Evolutionary conservation across 371 early-diverging fungal species (phyloP).

Genomic region (Catenaria anguillulae): DNA sequence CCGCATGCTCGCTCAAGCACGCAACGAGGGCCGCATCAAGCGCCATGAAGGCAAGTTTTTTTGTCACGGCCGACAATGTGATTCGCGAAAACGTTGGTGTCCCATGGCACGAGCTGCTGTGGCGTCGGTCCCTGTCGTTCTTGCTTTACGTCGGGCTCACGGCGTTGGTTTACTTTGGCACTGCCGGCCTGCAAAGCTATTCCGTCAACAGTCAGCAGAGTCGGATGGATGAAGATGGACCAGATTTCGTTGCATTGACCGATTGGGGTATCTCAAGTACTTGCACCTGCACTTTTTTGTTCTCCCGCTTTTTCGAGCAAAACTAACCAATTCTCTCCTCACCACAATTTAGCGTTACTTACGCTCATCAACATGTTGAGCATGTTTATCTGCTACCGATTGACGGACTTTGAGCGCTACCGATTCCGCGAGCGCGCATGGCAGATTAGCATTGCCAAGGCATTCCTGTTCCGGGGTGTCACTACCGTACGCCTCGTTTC

Average conservation of each 20-base stretch:
- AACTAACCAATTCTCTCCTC: too few species aligned
- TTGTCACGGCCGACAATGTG: neutral
- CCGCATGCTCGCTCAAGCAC: neutral
- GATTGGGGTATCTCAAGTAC: neutral
- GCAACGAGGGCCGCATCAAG: neutral
- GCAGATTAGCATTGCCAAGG: neutral
- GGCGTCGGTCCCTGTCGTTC: neutral
- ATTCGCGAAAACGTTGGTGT: neutral
- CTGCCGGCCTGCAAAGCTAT: neutral
- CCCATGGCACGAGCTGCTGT: neutral
- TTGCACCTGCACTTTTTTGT: neutral
- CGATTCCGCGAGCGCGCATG: neutral
- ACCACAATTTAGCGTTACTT: neutral
- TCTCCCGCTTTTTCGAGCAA: too few species aligned
- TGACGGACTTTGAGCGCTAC: neutral
- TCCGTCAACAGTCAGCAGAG: too few species aligned
- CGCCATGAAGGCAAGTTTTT: neutral
- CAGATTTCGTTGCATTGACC: neutral
- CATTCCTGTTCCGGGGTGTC: conserved; percentile 1
- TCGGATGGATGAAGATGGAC: too few species aligned
- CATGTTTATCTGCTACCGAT: neutral
- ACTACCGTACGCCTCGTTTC: too few species aligned
- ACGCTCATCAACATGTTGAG: neutral
- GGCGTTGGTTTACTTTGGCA: neutral
- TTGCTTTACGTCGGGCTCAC: neutral